Evolutionary conservation across 345 rosid species (phyloP), one percentile per base, ranked within the genome.

Genomic region (Dovyalis caffra): DNA sequence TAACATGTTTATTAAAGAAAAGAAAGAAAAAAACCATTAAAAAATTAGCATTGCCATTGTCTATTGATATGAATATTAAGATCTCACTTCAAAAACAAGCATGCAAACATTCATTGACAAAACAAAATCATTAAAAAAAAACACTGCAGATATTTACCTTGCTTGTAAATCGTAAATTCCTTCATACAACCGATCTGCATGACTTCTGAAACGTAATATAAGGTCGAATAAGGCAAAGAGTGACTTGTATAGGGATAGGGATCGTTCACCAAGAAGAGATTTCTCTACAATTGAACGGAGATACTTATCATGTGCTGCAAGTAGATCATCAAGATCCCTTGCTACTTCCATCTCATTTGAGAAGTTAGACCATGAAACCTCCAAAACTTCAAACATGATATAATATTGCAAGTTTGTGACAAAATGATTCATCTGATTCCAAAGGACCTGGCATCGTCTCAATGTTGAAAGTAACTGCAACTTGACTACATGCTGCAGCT

Each of bases 371-470:
- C 98, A 95, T 15, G 97, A 95, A 8, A 91, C 97, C 85, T 95
- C 99, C 89, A 95, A 83, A 38, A 95, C 98, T 82, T 95, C 99
- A 80, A 95, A 93, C 99, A 95, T 95, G 65, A 95, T 93, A 82
- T 95, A 95, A 81, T 93, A 93, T 76, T 95, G 99, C 86, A 95
- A 88, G 84, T 95, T 95, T 18, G 98, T 86, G 64, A 95, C 91
- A 83, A 95, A 95, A 86, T 93, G 99, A 76, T 95, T 95, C 98
- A 95, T 95, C 80, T 93, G 98, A 75, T 91, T 82, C 97, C 97
- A 89, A 57, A 93, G 89, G 77, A 91, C 98, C 90, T 95, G 99
- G 88, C 97, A 95, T 72, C 82, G 88, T 78, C 99, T 87, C 81
- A 91, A 74, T 11, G 97, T 90, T 72, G 97, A 89, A 78, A 90